Conservation (phyloP, 1,139 yeast species). For the Candida tunisiensis region DNA sequence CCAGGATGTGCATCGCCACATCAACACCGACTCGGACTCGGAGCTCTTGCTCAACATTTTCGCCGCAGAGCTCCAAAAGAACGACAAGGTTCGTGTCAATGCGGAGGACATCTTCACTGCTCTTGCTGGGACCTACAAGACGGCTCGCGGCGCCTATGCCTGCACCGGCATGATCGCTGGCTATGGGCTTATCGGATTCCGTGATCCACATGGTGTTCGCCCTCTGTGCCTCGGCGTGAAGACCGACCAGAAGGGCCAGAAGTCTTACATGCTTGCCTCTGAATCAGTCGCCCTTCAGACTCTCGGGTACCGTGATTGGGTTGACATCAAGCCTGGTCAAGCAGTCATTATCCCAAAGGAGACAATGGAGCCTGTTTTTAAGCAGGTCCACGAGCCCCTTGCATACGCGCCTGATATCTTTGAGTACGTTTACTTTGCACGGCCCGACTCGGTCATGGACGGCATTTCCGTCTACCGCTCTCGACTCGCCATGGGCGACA, state of each 20-base stretch:
- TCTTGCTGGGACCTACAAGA: slow-evolving; percentile 59
- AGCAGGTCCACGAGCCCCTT: slow-evolving; percentile 68
- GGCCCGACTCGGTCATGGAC: slow-evolving; percentile 93
- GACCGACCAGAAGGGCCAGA: slow-evolving; percentile 38
- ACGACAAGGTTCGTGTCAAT: slow-evolving; percentile 86
- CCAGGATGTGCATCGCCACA: slow-evolving; percentile 90
- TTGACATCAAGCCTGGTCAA: slow-evolving; percentile 88
- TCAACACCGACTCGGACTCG: slow-evolving; percentile 92
- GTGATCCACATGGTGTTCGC: slow-evolving; percentile 95
- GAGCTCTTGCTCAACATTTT: slow-evolving; percentile 78
- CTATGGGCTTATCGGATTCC: slow-evolving; percentile 84
- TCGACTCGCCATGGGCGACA: slow-evolving; percentile 87
- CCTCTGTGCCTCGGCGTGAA: slow-evolving; percentile 83
- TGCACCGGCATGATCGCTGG: slow-evolving; percentile 94
- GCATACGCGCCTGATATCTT: slow-evolving; percentile 89
- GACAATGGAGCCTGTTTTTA: slow-evolving; percentile 53
- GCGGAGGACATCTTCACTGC: slow-evolving; percentile 82
- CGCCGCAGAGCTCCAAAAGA: slow-evolving; percentile 82
- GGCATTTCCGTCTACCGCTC: slow-evolving; percentile 91
- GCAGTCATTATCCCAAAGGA: slow-evolving; percentile 83
- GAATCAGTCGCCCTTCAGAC: slow-evolving; percentile 92
- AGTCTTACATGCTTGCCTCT: slow-evolving; percentile 88
- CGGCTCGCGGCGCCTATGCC: slow-evolving; percentile 90
- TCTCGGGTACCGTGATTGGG: slow-evolving; percentile 66
- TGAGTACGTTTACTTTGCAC: slow-evolving; percentile 94